Evolutionary conservation across 345 rosid species (phyloP).

Genomic region (Tarenaya hassleriana): DNA sequence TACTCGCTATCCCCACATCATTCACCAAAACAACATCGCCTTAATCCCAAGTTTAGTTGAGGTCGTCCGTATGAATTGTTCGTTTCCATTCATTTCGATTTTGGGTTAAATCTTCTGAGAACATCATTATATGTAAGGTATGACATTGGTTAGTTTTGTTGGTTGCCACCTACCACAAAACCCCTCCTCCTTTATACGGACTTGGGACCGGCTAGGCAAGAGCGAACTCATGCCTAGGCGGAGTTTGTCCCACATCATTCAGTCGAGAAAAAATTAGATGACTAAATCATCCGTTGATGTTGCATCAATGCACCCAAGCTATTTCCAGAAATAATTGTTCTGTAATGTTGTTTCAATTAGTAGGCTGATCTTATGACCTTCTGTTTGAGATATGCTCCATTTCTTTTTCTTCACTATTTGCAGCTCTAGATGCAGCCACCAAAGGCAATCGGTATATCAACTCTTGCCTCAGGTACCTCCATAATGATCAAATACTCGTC

Average conservation of each 20-base stretch:
- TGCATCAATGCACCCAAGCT: not conserved
- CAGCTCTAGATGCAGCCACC: conserved; percentile 84
- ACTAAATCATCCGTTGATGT: not conserved
- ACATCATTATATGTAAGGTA: no score
- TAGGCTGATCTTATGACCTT: not conserved
- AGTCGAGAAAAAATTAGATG: no score
- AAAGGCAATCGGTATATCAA: conserved; percentile 89
- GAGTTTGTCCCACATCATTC: no score
- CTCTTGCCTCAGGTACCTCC: conserved; percentile 79
- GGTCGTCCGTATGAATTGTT: no score
- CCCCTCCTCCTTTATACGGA: no score
- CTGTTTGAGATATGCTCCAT: not conserved
- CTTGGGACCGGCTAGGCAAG: no score
- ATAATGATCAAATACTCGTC: not conserved
- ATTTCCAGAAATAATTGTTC: not conserved
- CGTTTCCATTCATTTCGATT: no score
- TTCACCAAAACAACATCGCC: not conserved
- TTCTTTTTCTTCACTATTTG: conserved; percentile 8
- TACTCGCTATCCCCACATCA: not conserved
- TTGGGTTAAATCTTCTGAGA: no score
- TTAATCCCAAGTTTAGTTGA: no score
- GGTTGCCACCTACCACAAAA: no score
- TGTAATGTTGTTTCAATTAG: not conserved
- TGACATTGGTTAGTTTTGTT: no score
- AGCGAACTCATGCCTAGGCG: no score